These are phyloP conservation scores for Phoma sp. DNA, from an alignment of 2,329 filamentous ascomycete species.

Conservation along the genomic window DNA sequence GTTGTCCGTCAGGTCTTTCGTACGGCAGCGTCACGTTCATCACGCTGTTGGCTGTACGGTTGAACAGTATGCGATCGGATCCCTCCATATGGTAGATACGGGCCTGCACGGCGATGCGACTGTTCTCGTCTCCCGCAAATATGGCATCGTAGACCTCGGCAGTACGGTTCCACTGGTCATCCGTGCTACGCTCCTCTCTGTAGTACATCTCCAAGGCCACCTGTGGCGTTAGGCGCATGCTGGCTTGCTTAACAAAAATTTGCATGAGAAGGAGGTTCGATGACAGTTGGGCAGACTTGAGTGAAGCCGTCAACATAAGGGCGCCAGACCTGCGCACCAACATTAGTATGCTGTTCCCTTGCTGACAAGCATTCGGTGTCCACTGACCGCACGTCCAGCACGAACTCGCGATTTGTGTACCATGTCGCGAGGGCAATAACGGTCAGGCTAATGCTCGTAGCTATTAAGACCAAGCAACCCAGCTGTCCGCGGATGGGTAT, in stretches of 20 bases:
- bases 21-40: constrained; percentile 68
- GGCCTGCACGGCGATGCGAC: constrained; percentile 69
- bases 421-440: constrained; percentile 80
- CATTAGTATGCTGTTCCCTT: not conserved
- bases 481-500: constrained; percentile 89
- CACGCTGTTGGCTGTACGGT: constrained; percentile 57
- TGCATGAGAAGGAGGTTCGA: constrained; percentile 81
- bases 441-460: constrained; percentile 76
- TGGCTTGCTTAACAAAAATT: constrained; percentile 74
- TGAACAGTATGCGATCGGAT: constrained; percentile 56
- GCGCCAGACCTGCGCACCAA: constrained; percentile 57
- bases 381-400: constrained; percentile 15
- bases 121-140: constrained; percentile 64
- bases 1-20: constrained; percentile 62
- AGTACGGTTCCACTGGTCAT: constrained; percentile 67
- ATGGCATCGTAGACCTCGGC: constrained; percentile 73
- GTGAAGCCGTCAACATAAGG: constrained; percentile 79
- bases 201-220: constrained; percentile 60
- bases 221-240: constrained; percentile 67
- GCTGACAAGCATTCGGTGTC: not conserved
- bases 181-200: constrained; percentile 61
- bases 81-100: constrained; percentile 75
- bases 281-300: constrained; percentile 83
- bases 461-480: constrained; percentile 77
- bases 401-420: constrained; percentile 39